Conservation (phyloP, 352 stramenopile species). For the Phytopythium oedochilum region DNA sequence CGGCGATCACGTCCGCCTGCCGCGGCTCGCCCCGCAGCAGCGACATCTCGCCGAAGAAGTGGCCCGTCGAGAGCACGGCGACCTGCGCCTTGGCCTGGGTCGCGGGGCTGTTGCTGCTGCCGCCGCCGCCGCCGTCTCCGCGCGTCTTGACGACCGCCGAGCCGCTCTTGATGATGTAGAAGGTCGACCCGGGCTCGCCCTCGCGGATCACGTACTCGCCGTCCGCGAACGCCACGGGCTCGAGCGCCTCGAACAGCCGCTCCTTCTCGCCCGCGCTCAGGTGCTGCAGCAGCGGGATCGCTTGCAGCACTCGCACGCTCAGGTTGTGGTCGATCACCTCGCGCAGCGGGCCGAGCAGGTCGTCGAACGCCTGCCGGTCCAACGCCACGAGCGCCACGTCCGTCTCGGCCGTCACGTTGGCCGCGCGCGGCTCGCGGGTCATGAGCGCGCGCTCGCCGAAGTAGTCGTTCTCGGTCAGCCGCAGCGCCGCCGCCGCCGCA, state of each 20-base stretch:
- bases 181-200: constrained; percentile 62
- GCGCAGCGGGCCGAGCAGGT: constrained; percentile 89
- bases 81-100: constrained; percentile 34
- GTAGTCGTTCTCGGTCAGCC: constrained; percentile 75
- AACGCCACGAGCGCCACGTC: constrained; percentile 78
- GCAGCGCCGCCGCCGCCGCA: constrained; percentile 25
- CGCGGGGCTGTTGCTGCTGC: no score
- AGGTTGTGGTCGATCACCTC: constrained; percentile 89
- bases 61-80: constrained; percentile 47
- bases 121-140: constrained; percentile 21
- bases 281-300: constrained; percentile 70
- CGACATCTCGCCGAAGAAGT: constrained; percentile 74
- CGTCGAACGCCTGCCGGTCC: constrained; percentile 92
- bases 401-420: constrained; percentile 83
- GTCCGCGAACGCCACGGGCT: constrained; percentile 44
- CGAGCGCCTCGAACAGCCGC: constrained; percentile 54
- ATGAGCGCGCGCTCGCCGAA: constrained; percentile 93
- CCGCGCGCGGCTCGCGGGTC: constrained; percentile 82
- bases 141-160: constrained; percentile 48
- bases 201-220: constrained; percentile 57
- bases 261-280: constrained; percentile 52
- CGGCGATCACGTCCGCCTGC: constrained; percentile 67
- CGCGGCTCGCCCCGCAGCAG: constrained; percentile 53
- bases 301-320: constrained; percentile 71
- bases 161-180: constrained; percentile 82